phyloP scores from a whole-genome alignment of 129 eudicot species.

The Chrysanthemum lavandulifolium region DNA sequence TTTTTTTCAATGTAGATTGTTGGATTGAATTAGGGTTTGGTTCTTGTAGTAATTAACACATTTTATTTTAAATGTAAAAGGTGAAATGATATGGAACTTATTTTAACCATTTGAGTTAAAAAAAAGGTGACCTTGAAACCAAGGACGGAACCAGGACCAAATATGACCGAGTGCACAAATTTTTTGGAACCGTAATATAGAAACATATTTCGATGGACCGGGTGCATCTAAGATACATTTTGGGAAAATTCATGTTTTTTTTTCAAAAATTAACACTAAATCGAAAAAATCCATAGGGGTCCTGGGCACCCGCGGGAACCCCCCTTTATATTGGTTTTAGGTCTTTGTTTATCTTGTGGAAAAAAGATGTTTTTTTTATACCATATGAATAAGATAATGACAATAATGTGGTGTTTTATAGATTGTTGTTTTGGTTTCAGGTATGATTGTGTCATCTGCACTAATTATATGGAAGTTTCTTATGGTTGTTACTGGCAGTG shows the following conservation, averaged over 20 bases:
- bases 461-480: conserved; percentile 79
- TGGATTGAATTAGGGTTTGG: conserved; percentile 22
- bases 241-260: no score
- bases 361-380: not conserved
- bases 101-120: not conserved
- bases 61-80: not conserved
- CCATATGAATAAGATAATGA: not conserved
- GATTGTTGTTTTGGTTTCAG: conserved; percentile 37
- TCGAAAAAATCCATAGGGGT: no score
- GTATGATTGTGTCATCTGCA: conserved; percentile 77
- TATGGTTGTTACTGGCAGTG: conserved; percentile 78
- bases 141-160: no score
- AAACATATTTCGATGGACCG: no score
- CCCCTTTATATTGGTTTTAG: no score
- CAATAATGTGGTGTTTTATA: no score
- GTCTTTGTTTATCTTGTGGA: not conserved
- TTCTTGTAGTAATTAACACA: not conserved
- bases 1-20: conserved; percentile 1
- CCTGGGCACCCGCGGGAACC: no score
- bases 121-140: no score
- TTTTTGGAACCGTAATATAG: no score
- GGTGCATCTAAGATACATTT: no score
- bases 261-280: no score
- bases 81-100: not conserved
- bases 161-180: no score